Base-by-base conservation (phyloP, 176 grass and related monocot genomes). In the Tillandsia fasciculata region DNA sequence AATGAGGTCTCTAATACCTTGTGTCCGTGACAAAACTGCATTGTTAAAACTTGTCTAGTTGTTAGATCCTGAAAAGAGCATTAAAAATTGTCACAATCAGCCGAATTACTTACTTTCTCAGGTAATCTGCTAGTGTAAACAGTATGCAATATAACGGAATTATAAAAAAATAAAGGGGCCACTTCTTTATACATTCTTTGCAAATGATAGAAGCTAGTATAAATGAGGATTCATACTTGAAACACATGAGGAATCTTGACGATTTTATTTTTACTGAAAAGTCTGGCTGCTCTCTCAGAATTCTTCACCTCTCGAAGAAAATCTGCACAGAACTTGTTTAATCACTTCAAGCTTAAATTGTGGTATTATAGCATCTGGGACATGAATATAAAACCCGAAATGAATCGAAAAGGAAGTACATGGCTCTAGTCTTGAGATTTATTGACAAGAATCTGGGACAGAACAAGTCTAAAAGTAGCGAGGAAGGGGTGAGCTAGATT, bases 21-120 rank as follows among this genome's bases (percentile, higher is more conserved):
- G 73, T 92, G 79, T 68, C 92, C 88, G 51, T 79, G 70, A 75
- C 86, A 96, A 89, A 91, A 96, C 66, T 96, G 84, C 92, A 96
- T 96, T 27, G 81, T 96, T 73, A 96, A 87, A 83, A 96, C 81
- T 67, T 89, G 83, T 64, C 65, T 71, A 65, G 81, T 89, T 50
- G 88, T 92, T 71, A 89, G 81, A 85, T 96, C 88, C 92, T 96
- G 83, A 64, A 74, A 87, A 53, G 54, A 59, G 3, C 79, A 71
- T 64, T 67, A 72, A 75, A 2, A 64, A 23, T 72, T 72, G 67
- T 82, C 79, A 80, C 26, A 67, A 71, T 67, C 53, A 74, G 22
- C 11, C 22, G 17, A 59, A 17, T 14, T 17, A 59, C 12, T 22
- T 8, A 14, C 54, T 17, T 59, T 15, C 14, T 59, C 14, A 59